Percentiles rank a stretch among this genome's conserved stretches.
phyloP scores from a whole-genome alignment of 2,329 filamentous ascomycete genomes.

The Aulographum hederae region DNA sequence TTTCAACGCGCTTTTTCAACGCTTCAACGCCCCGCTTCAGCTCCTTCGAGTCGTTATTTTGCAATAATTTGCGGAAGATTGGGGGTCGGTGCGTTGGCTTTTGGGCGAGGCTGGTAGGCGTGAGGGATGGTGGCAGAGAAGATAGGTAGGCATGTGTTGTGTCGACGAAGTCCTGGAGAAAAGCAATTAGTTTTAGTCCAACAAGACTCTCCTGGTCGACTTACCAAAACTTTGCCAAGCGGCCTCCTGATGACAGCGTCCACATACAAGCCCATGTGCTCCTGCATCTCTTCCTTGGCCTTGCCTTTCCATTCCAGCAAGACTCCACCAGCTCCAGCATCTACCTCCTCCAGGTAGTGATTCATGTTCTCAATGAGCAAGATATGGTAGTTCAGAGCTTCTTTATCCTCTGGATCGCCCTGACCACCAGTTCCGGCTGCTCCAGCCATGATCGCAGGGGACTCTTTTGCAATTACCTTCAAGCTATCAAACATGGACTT shows the following conservation, averaged over 20 bases:
- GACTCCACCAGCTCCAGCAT: conserved; percentile 53
- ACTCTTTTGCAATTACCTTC: conserved; percentile 75
- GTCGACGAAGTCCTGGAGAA: conserved; percentile 57
- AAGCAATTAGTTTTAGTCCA: conserved; percentile 5
- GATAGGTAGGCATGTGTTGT: conserved; percentile 39
- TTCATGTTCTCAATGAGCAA: conserved; percentile 98
- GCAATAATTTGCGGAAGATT: conserved; percentile 72
- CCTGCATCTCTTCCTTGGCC: conserved; percentile 59
- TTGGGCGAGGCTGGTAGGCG: conserved; percentile 42
- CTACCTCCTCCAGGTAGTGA: conserved; percentile 84
- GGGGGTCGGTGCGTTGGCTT: conserved; percentile 70
- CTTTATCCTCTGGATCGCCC: conserved; percentile 68
- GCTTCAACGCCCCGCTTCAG: conserved; percentile 79
- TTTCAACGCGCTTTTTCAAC: conserved; percentile 81
- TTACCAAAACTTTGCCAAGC: conserved; percentile 61
- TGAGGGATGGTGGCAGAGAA: conserved; percentile 16
- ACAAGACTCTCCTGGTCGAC: conserved; percentile 7
- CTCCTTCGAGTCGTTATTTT: conserved; percentile 66
- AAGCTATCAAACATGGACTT: conserved; percentile 95
- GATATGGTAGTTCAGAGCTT: conserved; percentile 93
- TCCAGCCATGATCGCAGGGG: conserved; percentile 36
- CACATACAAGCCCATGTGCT: conserved; percentile 78
- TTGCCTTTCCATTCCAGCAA: conserved; percentile 69
- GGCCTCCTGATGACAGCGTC: conserved; percentile 76
- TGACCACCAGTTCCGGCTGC: conserved; percentile 23